Evolutionary conservation across 2,329 filamentous ascomycete species (phyloP), one percentile per base, ranked within the genome.

Genomic region (Hymenoscyphus infarciens): DNA sequence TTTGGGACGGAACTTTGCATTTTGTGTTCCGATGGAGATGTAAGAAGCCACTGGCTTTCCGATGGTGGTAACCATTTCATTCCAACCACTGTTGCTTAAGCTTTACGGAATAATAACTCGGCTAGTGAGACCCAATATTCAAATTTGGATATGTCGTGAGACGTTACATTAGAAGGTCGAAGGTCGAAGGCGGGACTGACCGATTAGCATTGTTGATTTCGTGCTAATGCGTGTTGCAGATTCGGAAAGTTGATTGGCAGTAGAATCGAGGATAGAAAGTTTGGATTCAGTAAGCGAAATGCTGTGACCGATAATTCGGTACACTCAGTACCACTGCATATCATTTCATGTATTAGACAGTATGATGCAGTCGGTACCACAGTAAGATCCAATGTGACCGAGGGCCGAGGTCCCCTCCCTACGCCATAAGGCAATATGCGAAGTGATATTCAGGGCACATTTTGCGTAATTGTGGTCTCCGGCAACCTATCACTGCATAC

Each of bases 1-100:
- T 6, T 52, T 52, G 6, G 19, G 45, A 52, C 45, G 45, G 45
- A 52, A 52, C 45, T 52, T 22, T 52, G 45, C 45, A 52, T 52
- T 25, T 22, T 52, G 45, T 52, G 2, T n/a, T n/a, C 45, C 45
- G 19, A 22, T 13, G 19, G 19, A 27, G 10, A 25, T 11, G 45
- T 8, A 52, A 52, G 45, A 11, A 52, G 45, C n/a, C 45, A 52
- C 45, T 52, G 8, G 19, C 19, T 52, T 52, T 52, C 45, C 45
- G 45, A 52, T 52, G 45, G 19, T 22, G 45, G 45, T 52, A 52
- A 52, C 4, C 8, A 25, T 52, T 22, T 22, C 19, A 22, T 52
- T 52, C 45, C 45, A 52, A 52, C 45, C 45, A 52, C 19, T 22
- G n/a, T 52, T 5, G 19, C 19, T 52, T 22, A 52, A 52, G 45